phyloP scores from a whole-genome alignment of 2,329 filamentous ascomycete species.

The Orbilia javanica region DNA sequence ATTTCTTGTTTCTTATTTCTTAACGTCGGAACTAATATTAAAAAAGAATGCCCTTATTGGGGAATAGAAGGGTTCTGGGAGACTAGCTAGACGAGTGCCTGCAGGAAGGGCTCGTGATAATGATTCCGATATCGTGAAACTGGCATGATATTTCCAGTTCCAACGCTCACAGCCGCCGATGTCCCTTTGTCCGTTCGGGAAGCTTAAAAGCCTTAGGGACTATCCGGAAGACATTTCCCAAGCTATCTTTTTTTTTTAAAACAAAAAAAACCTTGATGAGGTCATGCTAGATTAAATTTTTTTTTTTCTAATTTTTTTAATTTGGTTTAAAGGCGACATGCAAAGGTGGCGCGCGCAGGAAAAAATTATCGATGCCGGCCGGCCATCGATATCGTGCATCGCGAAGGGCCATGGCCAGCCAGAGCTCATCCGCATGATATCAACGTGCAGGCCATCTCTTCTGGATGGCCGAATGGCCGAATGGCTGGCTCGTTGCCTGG shows the following conservation, averaged over 20 bases:
- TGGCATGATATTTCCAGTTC: conserved; percentile 14
- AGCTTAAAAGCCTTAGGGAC: conserved; percentile 7
- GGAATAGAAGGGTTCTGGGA: not conserved
- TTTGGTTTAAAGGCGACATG: no score
- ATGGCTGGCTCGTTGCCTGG: not conserved
- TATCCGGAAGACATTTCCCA: not conserved
- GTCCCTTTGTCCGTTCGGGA: conserved; percentile 29
- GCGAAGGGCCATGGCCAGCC: not conserved
- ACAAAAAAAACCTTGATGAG: not conserved
- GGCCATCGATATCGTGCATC: not conserved
- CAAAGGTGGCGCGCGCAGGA: conserved; percentile 17
- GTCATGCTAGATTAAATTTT: not conserved
- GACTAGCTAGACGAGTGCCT: conserved; percentile 9
- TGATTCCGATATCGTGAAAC: conserved; percentile 46
- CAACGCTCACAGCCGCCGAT: conserved; percentile 7
- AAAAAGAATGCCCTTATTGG: not conserved
- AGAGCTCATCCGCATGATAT: conserved; percentile 29
- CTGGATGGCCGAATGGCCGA: not conserved
- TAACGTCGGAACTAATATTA: conserved; percentile 24
- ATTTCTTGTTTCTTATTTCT: not conserved
- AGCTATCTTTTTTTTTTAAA: not conserved
- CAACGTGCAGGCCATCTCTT: conserved; percentile 37
- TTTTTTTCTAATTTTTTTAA: no score
- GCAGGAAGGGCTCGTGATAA: conserved; percentile 50
- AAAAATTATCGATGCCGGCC: not conserved